These are phyloP conservation scores for Chaetomium fimeti DNA, from an alignment of 495 filamentous ascomycete species.

Conservation along the genomic window DNA sequence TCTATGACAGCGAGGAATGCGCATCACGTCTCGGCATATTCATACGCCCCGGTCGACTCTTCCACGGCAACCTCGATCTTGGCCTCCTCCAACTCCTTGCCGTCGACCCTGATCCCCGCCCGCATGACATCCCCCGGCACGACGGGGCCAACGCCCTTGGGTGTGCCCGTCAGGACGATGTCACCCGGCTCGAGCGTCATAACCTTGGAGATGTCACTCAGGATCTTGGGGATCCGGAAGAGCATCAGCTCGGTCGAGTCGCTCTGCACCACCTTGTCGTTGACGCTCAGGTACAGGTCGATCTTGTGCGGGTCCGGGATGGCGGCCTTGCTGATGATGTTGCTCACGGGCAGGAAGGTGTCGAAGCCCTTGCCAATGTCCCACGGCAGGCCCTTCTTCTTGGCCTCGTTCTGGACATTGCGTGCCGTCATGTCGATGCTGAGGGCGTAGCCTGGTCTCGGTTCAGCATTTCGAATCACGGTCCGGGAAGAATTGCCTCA, in stretches of 20 bases:
- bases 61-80: slow-evolving; percentile 80
- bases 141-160: slow-evolving; percentile 91
- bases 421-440: slow-evolving; percentile 92
- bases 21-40: slow-evolving; percentile 60
- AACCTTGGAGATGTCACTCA: slow-evolving; percentile 89
- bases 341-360: slow-evolving; percentile 85
- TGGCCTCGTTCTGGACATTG: slow-evolving; percentile 91
- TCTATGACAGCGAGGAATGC: background rate
- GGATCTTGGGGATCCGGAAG: slow-evolving; percentile 77
- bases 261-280: slow-evolving; percentile 68
- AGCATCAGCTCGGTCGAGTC: slow-evolving; percentile 91
- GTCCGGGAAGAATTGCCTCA: slow-evolving; percentile 27
- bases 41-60: slow-evolving; percentile 57
- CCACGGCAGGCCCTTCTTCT: slow-evolving; percentile 97
- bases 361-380: slow-evolving; percentile 94
- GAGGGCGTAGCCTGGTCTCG: slow-evolving; percentile 66
- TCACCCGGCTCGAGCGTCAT: slow-evolving; percentile 92
- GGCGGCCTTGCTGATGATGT: slow-evolving; percentile 69
- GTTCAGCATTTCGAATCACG: background rate
- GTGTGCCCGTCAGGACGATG: slow-evolving; percentile 90
- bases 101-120: slow-evolving; percentile 75
- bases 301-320: slow-evolving; percentile 87
- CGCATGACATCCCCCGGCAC: slow-evolving; percentile 84
- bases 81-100: slow-evolving; percentile 82
- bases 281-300: slow-evolving; percentile 79